Base-by-base conservation (phyloP, 2,329 filamentous ascomycete species). In the Stylonectria norvegica region DNA sequence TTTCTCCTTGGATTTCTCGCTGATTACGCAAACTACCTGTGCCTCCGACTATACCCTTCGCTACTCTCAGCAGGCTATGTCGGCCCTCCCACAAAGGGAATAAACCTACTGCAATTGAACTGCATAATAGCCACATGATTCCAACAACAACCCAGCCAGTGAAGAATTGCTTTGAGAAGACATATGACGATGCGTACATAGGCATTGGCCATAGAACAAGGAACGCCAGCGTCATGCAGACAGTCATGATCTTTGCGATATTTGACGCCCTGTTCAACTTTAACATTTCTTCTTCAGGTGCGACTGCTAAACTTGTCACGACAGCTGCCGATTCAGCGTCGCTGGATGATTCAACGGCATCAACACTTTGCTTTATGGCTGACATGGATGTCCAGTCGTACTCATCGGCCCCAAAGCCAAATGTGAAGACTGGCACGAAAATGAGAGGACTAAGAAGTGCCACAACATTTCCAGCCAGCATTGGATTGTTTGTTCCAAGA, bases 141-240 rank as follows among this genome's bases (percentile, higher is more conserved):
- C 81, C 82, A 1, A 85, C 78, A 2, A 78, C 70, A 7, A 86
- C 76, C 84, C 84, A 88, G 8, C 83, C 84, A 0, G 83, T 85
- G 60, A 89, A 89, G 68, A 89, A 89, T 1, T 48, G 19, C 34
- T 64, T 64, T 12, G 60, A 63, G 25, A 66, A 66, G 38, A 95
- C 76, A 60, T 95, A 95, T 1, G 78, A 78, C 0, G 75, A 75
- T 9, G 88, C 89, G 58, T 93, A 95, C 80, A 95, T 82, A 1
- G 89, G 89, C 76, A 95, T 91, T 0, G 90, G 89, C 89, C 89
- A 95, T 12, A 95, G 75, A 2, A 95, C 73, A 0, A 95, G 69
- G 40, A 95, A 71, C 0, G 79, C 74, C 0, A 95, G 45, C 0
- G 87, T 86, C 68, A 67, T 62, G 19, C 56, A 48, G 5, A 60